Conservation (phyloP, 2,329 filamentous ascomycete genomes). For the Cladosporium cucumerinum region DNA sequence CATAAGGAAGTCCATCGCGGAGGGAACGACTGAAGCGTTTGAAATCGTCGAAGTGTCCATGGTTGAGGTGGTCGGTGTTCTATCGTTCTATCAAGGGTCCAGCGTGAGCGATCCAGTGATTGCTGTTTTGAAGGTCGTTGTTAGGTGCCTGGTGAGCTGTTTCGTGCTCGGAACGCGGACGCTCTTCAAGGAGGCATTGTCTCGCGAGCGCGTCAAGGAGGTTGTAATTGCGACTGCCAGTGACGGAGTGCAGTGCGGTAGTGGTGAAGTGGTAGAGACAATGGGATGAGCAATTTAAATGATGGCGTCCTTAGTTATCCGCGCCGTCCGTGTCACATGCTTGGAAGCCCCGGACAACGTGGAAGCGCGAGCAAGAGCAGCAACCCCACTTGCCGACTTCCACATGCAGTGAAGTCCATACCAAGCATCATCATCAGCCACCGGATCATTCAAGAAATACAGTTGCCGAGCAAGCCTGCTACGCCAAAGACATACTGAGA, state of each 20-base stretch:
- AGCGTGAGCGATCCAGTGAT: not conserved
- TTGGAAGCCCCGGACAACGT: not conserved
- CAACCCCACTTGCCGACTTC: conserved; percentile 4
- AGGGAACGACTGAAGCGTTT: conserved; percentile 47
- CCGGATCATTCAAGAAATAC: not conserved
- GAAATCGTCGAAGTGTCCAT: conserved; percentile 12
- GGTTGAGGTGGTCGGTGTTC: not conserved
- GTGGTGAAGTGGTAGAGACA: not conserved
- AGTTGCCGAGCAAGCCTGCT: not conserved
- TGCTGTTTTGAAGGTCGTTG: not conserved
- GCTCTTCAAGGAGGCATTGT: conserved; percentile 11
- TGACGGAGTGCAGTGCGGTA: not conserved
- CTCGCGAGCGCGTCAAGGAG: not conserved
- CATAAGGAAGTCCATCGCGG: conserved; percentile 65
- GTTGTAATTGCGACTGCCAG: not conserved
- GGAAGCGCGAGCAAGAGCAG: not conserved
- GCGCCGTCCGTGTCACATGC: not conserved
- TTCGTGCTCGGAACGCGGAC: conserved; percentile 3
- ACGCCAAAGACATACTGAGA: not conserved
- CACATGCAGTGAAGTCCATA: not conserved
- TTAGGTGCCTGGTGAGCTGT: not conserved
- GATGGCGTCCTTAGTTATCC: not conserved
- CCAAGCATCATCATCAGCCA: conserved; percentile 2
- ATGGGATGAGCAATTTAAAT: not conserved
- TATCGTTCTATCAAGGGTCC: not conserved